Conservation (phyloP, 2,329 filamentous ascomycete genomes). For the Aureobasidium sp. region DNA sequence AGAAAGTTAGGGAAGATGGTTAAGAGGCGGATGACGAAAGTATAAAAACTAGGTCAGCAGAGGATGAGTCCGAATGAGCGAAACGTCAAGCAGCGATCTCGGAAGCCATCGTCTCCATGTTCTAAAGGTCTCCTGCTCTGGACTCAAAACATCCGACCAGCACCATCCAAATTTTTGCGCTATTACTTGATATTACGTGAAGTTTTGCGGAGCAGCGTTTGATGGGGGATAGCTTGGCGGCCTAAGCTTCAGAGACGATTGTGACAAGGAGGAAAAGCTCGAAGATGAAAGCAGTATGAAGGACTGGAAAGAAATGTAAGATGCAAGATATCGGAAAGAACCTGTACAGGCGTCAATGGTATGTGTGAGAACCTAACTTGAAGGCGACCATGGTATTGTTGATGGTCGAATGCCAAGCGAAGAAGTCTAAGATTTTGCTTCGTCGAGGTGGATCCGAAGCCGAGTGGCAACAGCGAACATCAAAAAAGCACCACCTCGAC, state of each 20-base stretch:
- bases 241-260: background rate
- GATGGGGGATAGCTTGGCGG: background rate
- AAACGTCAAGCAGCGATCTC: slow-evolving; percentile 11
- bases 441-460: slow-evolving; percentile 3
- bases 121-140: slow-evolving; percentile 10
- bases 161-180: slow-evolving; percentile 1
- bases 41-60: slow-evolving; percentile 14
- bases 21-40: slow-evolving; percentile 10
- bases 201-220: slow-evolving; percentile 10
- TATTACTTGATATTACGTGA: slow-evolving; percentile 12
- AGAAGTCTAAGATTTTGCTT: background rate
- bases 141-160: slow-evolving; percentile 7
- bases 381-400: background rate
- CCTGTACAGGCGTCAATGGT: background rate
- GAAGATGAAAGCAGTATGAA: background rate
- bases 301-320: background rate
- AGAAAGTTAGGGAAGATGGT: slow-evolving; percentile 4
- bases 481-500: background rate
- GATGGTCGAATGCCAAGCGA: background rate
- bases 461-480: slow-evolving; percentile 9
- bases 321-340: background rate
- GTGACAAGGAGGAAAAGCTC: background rate
- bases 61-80: slow-evolving; percentile 10
- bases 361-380: background rate
- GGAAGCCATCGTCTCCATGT: background rate